Conservation (phyloP, 306 rosid genomes). For the Vigna radiata region DNA sequence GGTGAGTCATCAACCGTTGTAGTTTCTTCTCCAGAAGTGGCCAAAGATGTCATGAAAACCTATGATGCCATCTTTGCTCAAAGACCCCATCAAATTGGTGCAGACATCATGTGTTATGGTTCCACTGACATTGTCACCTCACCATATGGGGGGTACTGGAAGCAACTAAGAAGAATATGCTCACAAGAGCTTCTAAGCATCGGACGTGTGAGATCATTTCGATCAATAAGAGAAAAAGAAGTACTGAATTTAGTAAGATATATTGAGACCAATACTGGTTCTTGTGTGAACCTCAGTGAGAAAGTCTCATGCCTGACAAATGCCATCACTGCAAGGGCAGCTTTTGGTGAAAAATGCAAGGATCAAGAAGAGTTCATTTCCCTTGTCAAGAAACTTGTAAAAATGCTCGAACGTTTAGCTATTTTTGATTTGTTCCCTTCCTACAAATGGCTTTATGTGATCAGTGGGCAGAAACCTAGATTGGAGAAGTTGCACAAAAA, state of each 20-base stretch:
- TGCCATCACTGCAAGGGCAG: background rate
- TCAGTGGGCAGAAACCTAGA: background rate
- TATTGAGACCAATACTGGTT: background rate
- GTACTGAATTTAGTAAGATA: background rate
- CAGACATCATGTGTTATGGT: conserved; percentile 12
- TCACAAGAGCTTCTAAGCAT: background rate
- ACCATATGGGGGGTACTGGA: conserved; percentile 7
- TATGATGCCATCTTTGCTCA: conserved; percentile 36
- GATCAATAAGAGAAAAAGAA: background rate
- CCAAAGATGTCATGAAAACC: conserved; percentile 44
- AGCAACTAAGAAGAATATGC: background rate
- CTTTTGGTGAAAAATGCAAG: conserved; percentile 16
- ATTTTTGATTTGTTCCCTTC: conserved; percentile 1
- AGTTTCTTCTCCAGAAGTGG: conserved; percentile 50
- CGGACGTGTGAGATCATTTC: background rate
- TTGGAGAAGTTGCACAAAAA: background rate
- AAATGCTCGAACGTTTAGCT: background rate
- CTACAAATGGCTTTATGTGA: conserved; percentile 2
- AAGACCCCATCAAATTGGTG: conserved; percentile 3
- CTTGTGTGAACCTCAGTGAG: conserved; percentile 6
- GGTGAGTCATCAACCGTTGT: conserved; percentile 35
- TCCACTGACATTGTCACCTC: background rate
- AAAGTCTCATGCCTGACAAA: background rate
- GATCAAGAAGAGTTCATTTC: background rate
- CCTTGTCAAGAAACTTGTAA: background rate